These are phyloP conservation scores for Globisporangium paroecandrum DNA, from an alignment of 352 stramenopile species.

Conservation along the genomic window DNA sequence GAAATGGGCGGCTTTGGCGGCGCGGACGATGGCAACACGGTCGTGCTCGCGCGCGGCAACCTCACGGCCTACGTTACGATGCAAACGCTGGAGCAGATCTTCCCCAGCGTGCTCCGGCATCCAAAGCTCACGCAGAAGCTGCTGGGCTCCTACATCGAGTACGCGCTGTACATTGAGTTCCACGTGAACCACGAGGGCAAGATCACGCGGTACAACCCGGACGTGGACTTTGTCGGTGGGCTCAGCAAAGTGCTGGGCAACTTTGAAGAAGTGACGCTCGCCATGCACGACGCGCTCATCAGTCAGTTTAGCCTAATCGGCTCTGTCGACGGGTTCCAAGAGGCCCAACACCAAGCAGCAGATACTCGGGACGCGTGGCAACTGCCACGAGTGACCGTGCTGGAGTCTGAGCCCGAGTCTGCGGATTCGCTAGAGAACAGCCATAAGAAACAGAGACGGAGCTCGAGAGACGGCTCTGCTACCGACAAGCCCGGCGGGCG, in stretches of 20 bases:
- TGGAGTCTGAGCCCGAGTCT: neutral
- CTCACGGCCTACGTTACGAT: slow-evolving; percentile 21
- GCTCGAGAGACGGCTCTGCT: neutral
- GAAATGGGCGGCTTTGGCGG: neutral
- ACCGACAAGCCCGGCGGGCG: neutral
- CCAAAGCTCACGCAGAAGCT: slow-evolving; percentile 8
- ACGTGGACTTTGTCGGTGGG: slow-evolving; percentile 22
- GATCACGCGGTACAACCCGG: slow-evolving; percentile 19
- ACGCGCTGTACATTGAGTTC: slow-evolving; percentile 20
- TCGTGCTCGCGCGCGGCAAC: slow-evolving; percentile 5
- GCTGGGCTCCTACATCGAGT: slow-evolving; percentile 20
- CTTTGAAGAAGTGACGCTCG: slow-evolving; percentile 5
- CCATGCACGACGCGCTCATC: slow-evolving; percentile 14
- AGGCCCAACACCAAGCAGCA: neutral
- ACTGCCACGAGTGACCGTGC: neutral
- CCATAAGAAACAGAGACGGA: neutral
- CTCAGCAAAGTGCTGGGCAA: slow-evolving; percentile 16
- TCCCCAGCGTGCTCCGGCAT: slow-evolving; percentile 13
- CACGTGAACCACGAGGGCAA: slow-evolving; percentile 12
- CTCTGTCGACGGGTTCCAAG: neutral
- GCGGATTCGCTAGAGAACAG: neutral
- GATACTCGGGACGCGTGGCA: neutral
- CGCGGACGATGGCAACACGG: neutral
- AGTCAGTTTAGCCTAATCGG: slow-evolving; percentile 16
- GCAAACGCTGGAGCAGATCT: slow-evolving; percentile 18